These are phyloP conservation scores for Penicillium sp. DNA, from an alignment of 2,329 filamentous ascomycete species.

Conservation along the genomic window DNA sequence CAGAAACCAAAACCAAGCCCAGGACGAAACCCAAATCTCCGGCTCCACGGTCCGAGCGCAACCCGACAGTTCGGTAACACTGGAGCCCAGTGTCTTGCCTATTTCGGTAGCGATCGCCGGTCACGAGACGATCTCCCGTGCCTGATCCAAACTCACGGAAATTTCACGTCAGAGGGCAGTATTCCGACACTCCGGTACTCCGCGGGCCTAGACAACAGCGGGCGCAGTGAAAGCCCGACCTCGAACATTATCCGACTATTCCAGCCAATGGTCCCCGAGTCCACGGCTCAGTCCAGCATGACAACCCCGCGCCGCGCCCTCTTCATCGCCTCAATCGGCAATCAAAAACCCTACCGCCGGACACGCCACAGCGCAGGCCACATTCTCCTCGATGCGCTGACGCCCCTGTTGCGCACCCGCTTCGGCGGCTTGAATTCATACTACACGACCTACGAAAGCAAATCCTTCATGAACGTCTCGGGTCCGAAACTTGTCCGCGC, in stretches of 20 bases:
- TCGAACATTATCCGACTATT: too few species aligned
- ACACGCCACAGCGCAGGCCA: slow-evolving; percentile 89
- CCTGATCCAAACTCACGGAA: slow-evolving; percentile 11
- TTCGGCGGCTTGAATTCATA: slow-evolving; percentile 37
- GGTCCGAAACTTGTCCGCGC: slow-evolving; percentile 68
- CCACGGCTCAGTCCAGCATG: not conserved
- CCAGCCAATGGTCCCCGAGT: too few species aligned
- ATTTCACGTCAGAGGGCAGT: not conserved
- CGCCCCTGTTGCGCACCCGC: slow-evolving; percentile 46
- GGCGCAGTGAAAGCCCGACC: too few species aligned
- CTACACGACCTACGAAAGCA: slow-evolving; percentile 62
- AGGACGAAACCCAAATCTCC: not conserved
- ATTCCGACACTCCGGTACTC: not conserved
- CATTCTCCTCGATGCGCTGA: slow-evolving; percentile 65
- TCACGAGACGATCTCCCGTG: slow-evolving; percentile 23
- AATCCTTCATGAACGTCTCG: slow-evolving; percentile 79
- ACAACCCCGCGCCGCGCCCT: slow-evolving; percentile 45
- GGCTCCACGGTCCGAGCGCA: not conserved
- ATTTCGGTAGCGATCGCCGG: slow-evolving; percentile 7
- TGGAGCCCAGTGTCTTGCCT: not conserved
- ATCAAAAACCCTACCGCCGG: slow-evolving; percentile 68
- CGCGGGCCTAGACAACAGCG: not conserved
- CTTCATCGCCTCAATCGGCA: slow-evolving; percentile 84
- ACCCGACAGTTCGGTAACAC: slow-evolving; percentile 7
- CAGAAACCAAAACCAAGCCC: not conserved